Evolutionary conservation across 208 protist species (phyloP), one percentile per base, ranked within the genome.

Genomic region (Leishmania amazonensis): DNA sequence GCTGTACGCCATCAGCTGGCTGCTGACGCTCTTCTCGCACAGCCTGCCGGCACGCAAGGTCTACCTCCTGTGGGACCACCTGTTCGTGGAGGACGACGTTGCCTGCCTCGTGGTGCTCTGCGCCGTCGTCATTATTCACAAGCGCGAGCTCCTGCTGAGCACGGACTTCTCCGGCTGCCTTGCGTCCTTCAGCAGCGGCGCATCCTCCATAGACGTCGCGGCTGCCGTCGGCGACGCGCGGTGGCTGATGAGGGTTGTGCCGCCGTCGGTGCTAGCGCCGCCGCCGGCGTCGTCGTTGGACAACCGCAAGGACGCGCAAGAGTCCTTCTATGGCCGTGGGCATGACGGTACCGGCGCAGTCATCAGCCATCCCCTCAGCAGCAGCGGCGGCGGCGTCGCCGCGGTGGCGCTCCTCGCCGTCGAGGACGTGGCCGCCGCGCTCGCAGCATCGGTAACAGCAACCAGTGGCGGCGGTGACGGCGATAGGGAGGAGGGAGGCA

Each of bases 1-100:
- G 65, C 87, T 99, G 13, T 99, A 98, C 85, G 97, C 98, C n/a
- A 98, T 99, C 51, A 87, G 94, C 74, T 99, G 98, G 98, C 94
- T 99, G 67, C 91, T 99, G 6, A 98, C 98, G 2, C 86, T 98
- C 51, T 91, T 98, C 76, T 90, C 94, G 38, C 95, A 99, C 81
- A 84, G 90, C 35, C 83, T 98, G 64, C 95, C 98, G 2, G 71
- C 97, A 1, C 90, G 94, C n/a, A 98, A 98, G 78, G 92, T 99
- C 17, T 96, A 88, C 73, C 81, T 89, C 3, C 62, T 99, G 57
- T 99, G 98, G 97, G 98, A 99, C 81, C 93, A 93, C 28, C 76
- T 99, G 7, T 83, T 99, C 49, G 57, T 92, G 7, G 49, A 78
- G 53, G 65, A 81, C 57, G 79, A 64, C 40, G 83, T 75, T n/a